These are phyloP conservation scores for Cercospora sp. DNA, from an alignment of 2,329 filamentous ascomycete species.

Conservation along the genomic window DNA sequence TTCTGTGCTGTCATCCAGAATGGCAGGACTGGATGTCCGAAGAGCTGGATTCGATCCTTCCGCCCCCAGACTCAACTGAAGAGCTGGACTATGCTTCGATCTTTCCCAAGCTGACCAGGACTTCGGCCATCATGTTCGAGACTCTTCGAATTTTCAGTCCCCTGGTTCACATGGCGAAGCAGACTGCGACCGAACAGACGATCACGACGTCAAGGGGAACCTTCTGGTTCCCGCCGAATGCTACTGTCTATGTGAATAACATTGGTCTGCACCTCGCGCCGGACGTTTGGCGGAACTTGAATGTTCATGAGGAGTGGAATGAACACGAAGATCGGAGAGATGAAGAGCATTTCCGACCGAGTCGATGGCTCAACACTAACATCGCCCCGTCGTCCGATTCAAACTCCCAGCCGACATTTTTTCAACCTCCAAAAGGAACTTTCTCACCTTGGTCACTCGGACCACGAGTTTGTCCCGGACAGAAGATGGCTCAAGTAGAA, in stretches of 20 bases:
- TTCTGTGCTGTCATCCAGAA: slow-evolving; percentile 50
- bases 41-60: slow-evolving; percentile 48
- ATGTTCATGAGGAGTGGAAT: slow-evolving; percentile 14
- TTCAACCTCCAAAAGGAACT: slow-evolving; percentile 43
- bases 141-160: slow-evolving; percentile 47
- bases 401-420: slow-evolving; percentile 20
- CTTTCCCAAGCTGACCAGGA: slow-evolving; percentile 48
- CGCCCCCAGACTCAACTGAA: slow-evolving; percentile 25
- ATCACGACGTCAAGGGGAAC: slow-evolving; percentile 33
- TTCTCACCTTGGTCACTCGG: slow-evolving; percentile 54
- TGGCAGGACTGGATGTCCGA: slow-evolving; percentile 56
- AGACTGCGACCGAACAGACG: slow-evolving; percentile 35
- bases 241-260: slow-evolving; percentile 42
- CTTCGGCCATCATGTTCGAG: slow-evolving; percentile 54
- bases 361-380: slow-evolving; percentile 43
- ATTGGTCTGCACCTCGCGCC: slow-evolving; percentile 35
- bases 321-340: slow-evolving; percentile 27
- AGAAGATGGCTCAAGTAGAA: slow-evolving; percentile 59
- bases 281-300: slow-evolving; percentile 30
- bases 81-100: slow-evolving; percentile 45
- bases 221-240: slow-evolving; percentile 39
- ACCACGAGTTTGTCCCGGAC: slow-evolving; percentile 53
- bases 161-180: slow-evolving; percentile 41
- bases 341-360: slow-evolving; percentile 42
- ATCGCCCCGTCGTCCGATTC: neutral